phyloP scores from a whole-genome alignment of 225 moss, liverwort and hornwort species.

The Bryoerythrophyllum caledonicum region DNA sequence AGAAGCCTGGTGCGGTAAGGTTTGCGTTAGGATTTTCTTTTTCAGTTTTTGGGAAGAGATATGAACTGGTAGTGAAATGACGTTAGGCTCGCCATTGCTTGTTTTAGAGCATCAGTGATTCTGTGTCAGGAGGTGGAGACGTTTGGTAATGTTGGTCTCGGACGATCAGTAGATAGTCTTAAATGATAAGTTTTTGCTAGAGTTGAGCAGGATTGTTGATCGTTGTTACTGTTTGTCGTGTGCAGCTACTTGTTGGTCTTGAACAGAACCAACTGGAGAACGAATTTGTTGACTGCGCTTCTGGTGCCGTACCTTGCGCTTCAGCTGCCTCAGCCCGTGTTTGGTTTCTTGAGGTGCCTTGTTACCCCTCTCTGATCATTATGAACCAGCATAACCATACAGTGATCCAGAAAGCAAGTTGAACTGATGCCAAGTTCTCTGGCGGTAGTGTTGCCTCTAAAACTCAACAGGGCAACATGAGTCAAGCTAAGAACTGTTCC shows the following conservation, averaged over 20 bases:
- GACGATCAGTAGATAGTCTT: neutral
- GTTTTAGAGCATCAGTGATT: neutral
- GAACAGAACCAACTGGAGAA: constrained; percentile 85
- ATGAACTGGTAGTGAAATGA: too few species aligned
- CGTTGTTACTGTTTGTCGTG: neutral
- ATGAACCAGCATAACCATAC: neutral
- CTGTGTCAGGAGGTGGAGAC: neutral
- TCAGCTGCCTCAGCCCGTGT: constrained; percentile 62
- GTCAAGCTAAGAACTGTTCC: neutral
- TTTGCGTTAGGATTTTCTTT: too few species aligned
- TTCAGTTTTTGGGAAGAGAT: too few species aligned
- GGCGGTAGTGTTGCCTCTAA: neutral
- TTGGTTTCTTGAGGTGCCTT: constrained; percentile 51
- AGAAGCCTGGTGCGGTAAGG: neutral
- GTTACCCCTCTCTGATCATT: neutral
- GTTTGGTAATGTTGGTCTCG: neutral
- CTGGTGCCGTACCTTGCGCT: constrained; percentile 84
- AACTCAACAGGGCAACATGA: neutral
- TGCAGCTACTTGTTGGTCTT: constrained; percentile 75
- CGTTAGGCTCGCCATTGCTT: neutral
- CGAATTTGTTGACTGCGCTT: constrained; percentile 76
- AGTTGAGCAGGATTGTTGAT: neutral
- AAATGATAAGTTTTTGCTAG: neutral
- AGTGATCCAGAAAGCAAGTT: neutral
- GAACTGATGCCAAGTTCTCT: neutral